phyloP scores from a whole-genome alignment of 148 eudicot genomes.

The Rhododendron griersonianum region DNA sequence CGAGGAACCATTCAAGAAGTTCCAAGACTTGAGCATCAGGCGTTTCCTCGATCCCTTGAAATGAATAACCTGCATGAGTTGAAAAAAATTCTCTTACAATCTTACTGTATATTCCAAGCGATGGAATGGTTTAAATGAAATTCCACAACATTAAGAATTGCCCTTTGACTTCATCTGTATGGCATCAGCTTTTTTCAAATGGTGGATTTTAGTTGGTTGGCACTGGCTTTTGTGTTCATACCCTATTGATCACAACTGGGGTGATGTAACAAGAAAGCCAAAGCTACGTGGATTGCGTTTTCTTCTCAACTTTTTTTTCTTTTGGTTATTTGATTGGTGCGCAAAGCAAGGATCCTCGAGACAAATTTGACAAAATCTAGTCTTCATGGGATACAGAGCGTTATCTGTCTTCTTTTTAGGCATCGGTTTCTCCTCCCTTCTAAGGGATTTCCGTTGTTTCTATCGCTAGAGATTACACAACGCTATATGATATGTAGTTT shows the following conservation, averaged over 20 bases:
- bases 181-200: background rate
- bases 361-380: background rate
- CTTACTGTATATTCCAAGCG: background rate
- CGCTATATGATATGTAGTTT: background rate
- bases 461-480: background rate
- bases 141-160: background rate
- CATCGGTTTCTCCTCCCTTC: background rate
- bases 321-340: background rate
- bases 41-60: conserved; percentile 94
- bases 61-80: conserved; percentile 63
- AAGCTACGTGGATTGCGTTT: background rate
- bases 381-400: background rate
- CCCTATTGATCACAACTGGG: background rate
- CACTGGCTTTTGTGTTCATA: background rate
- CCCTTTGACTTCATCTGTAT: background rate
- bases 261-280: background rate
- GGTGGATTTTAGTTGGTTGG: background rate
- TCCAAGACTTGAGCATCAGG: conserved; percentile 93
- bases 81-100: background rate
- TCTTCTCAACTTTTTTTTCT: background rate
- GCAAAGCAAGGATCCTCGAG: background rate
- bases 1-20: conserved; percentile 41
- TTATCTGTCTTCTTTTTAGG: background rate
- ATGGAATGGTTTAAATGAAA: background rate
- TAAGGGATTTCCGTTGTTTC: background rate